Conservation (phyloP, 768 basidiomycete genomes). For the Fomitopsis pulvina region DNA sequence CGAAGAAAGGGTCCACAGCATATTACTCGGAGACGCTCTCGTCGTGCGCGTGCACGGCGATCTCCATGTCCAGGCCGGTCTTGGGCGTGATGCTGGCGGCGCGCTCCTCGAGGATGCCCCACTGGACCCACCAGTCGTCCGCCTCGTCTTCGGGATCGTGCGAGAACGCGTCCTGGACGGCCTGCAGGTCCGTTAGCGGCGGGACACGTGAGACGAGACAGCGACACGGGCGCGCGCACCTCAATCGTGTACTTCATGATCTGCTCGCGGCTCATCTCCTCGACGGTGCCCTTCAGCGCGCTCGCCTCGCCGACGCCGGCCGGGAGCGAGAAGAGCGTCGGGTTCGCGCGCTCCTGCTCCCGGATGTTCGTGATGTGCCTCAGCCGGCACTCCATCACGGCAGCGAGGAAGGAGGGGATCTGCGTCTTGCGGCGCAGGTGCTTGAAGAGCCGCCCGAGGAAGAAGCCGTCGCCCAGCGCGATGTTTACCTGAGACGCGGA, state of each 20-base stretch:
- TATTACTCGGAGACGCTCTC: neutral
- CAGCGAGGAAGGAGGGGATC: conserved; percentile 21
- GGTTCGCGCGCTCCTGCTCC: conserved; percentile 12
- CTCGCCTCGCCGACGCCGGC: conserved; percentile 13
- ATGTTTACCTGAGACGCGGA: conserved; percentile 14
- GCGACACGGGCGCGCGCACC: neutral
- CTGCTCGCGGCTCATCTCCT: conserved; percentile 7
- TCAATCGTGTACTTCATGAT: neutral
- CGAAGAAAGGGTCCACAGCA: neutral
- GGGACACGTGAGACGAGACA: neutral
- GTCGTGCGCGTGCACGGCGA: neutral
- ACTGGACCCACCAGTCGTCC: conserved; percentile 23
- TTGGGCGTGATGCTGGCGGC: conserved; percentile 8
- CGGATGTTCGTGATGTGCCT: conserved; percentile 17
- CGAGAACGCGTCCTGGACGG: conserved; percentile 16
- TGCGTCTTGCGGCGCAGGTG: conserved; percentile 22
- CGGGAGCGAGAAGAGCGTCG: conserved; percentile 16
- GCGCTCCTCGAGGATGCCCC: conserved; percentile 23
- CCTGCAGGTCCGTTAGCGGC: conserved; percentile 2
- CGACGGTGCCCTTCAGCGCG: neutral
- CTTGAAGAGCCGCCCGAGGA: conserved; percentile 27
- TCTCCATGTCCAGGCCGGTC: neutral
- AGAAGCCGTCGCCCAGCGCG: conserved; percentile 26
- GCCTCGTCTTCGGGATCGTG: conserved; percentile 26
- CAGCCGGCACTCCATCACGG: conserved; percentile 20